phyloP scores from a whole-genome alignment of 164 flowering plant genomes.

The Magnolia officinalis region DNA sequence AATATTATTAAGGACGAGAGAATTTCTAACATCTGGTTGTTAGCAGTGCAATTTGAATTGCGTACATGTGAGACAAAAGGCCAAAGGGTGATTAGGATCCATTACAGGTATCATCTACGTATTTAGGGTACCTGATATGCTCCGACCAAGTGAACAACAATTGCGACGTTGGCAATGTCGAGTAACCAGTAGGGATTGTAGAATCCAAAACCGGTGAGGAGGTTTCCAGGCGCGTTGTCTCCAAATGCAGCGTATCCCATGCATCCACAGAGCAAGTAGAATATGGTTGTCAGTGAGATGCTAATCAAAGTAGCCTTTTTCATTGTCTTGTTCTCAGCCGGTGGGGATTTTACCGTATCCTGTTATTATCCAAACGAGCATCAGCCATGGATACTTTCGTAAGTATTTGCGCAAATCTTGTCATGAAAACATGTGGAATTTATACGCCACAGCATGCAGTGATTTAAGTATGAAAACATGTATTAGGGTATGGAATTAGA shows the following conservation, averaged over 20 bases:
- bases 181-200: slow-evolving; percentile 59
- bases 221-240: slow-evolving; percentile 55
- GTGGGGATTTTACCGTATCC: slow-evolving; percentile 26
- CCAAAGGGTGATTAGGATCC: too few relatives aligned
- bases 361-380: not conserved
- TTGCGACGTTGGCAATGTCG: slow-evolving; percentile 60
- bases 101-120: too few relatives aligned
- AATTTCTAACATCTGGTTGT: too few relatives aligned
- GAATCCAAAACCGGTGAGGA: slow-evolving; percentile 64
- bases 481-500: not conserved
- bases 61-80: too few relatives aligned
- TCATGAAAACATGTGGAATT: not conserved
- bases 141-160: slow-evolving; percentile 59
- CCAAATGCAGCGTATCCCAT: slow-evolving; percentile 74
- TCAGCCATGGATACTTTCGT: not conserved
- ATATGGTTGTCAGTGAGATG: slow-evolving; percentile 43
- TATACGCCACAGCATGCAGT: not conserved
- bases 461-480: not conserved
- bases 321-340: slow-evolving; percentile 55
- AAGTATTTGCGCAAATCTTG: not conserved
- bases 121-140: slow-evolving; percentile 49
- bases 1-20: too few relatives aligned
- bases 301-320: slow-evolving; percentile 52
- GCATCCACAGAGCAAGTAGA: slow-evolving; percentile 67
- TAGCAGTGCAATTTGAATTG: too few relatives aligned